Base-by-base conservation (phyloP, 2,329 filamentous ascomycete species). In the Meredithiella fracta region DNA sequence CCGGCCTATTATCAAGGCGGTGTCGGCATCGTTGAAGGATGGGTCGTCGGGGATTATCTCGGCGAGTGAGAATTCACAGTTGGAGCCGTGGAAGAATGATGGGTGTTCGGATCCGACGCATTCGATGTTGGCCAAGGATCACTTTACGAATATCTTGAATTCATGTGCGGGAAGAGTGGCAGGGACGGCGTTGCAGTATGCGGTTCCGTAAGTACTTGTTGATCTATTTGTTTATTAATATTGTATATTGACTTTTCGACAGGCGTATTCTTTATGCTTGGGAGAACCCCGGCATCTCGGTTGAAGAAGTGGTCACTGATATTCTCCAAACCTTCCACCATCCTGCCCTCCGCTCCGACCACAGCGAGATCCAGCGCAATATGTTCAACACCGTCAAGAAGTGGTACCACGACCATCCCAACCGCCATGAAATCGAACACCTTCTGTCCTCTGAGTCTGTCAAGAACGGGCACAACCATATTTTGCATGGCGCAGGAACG, bases 301-400 rank as follows among this genome's bases (percentile, higher is more conserved):
- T 92, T 3, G 79, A 94, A 38, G 85, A 94, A 67, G 84, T 97
- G 0, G 74, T 90, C 60, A 74, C 86, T 60, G 91, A 97, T 62
- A 80, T 94, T 42, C 71, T 89, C 50, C 79, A 79, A 23, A 82
- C 87, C 9, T 94, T 97, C 71, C 92, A 98, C 67, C 92, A 98
- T 65, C 92, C 92, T 1, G 85, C 85, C 5, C 73, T 88, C 29
- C 83, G 91, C 23, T 78, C 92, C 62, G 81, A 85, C 55, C 73
- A 75, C 56, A 72, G 86, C 57, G 86, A 94, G 65, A 82, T 92
- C 26, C 92, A 97, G 61, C 77, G 79, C 47, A 82, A 82, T 54
- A 98, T 98, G 92, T 97, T 86, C 70, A 76, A 81, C 55, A 87
- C 85, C 0, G 88, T 98, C 1, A 78, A 85, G 63, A 75, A 78